phyloP scores from a whole-genome alignment of 371 early-diverging fungal species.

The Lichtheimia ramosa region DNA sequence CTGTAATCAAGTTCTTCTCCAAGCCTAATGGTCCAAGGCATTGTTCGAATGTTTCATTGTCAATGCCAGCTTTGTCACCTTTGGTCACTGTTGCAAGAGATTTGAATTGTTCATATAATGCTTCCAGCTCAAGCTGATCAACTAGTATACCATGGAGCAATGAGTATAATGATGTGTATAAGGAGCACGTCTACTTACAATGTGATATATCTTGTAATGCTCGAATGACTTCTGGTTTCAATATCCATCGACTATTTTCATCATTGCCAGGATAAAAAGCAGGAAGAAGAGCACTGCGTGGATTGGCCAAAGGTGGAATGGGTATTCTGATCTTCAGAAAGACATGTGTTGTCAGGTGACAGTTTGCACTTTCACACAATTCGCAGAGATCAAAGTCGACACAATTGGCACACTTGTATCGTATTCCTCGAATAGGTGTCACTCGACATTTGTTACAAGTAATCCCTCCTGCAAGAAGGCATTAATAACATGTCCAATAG shows the following conservation, averaged over 20 bases:
- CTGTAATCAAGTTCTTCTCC: constrained; percentile 83
- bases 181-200: constrained; percentile 48
- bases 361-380: constrained; percentile 78
- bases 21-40: constrained; percentile 88
- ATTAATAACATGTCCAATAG: background rate
- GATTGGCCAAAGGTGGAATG: constrained; percentile 91
- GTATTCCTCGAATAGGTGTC: constrained; percentile 85
- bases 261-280: constrained; percentile 75
- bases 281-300: constrained; percentile 77
- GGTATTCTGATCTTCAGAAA: constrained; percentile 92
- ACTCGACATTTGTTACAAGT: constrained; percentile 90
- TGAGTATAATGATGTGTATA: background rate
- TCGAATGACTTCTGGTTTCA: constrained; percentile 34
- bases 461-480: constrained; percentile 67
- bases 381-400: constrained; percentile 94
- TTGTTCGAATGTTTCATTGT: constrained; percentile 74
- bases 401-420: constrained; percentile 94
- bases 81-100: constrained; percentile 69
- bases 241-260: constrained; percentile 20
- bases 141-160: constrained; percentile 43
- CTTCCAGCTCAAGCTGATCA: constrained; percentile 81
- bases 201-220: constrained; percentile 68
- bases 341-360: constrained; percentile 80
- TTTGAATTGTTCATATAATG: constrained; percentile 84
- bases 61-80: constrained; percentile 63